Conservation (phyloP, 164 flowering plant species). For the Pachysandra terminalis region DNA sequence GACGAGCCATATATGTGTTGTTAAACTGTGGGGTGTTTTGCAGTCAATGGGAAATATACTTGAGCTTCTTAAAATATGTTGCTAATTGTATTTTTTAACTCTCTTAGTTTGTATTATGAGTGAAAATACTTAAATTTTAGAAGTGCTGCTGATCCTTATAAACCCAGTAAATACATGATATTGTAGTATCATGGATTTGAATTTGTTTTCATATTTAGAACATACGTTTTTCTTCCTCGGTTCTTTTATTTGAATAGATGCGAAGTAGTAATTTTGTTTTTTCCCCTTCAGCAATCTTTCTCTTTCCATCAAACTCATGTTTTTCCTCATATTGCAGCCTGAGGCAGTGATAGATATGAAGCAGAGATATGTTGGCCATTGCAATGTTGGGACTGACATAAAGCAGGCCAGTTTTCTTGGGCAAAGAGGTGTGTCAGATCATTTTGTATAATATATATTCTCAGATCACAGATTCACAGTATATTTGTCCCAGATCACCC, state of each 20-base stretch:
- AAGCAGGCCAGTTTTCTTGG: slow-evolving; percentile 98
- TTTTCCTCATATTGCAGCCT: slow-evolving; percentile 50
- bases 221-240: not conserved
- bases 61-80: too few relatives aligned
- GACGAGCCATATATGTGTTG: too few relatives aligned
- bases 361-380: slow-evolving; percentile 88
- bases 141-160: too few relatives aligned
- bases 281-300: not conserved
- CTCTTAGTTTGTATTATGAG: too few relatives aligned
- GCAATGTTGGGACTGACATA: slow-evolving; percentile 95
- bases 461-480: too few relatives aligned
- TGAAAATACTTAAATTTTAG: too few relatives aligned
- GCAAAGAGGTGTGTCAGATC: slow-evolving; percentile 53
- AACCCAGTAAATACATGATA: not conserved
- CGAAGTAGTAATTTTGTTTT: not conserved
- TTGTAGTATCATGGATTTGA: not conserved
- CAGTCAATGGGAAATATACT: too few relatives aligned
- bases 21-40: too few relatives aligned
- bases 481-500: not conserved
- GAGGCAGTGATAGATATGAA: slow-evolving; percentile 79
- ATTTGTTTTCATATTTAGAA: not conserved
- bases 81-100: too few relatives aligned
- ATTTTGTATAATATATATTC: too few relatives aligned
- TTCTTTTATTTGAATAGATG: not conserved
- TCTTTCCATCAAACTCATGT: slow-evolving; percentile 2